Evolutionary conservation across 352 stramenopile species (phyloP).

Genomic region (Pythium pectinolyticum): DNA sequence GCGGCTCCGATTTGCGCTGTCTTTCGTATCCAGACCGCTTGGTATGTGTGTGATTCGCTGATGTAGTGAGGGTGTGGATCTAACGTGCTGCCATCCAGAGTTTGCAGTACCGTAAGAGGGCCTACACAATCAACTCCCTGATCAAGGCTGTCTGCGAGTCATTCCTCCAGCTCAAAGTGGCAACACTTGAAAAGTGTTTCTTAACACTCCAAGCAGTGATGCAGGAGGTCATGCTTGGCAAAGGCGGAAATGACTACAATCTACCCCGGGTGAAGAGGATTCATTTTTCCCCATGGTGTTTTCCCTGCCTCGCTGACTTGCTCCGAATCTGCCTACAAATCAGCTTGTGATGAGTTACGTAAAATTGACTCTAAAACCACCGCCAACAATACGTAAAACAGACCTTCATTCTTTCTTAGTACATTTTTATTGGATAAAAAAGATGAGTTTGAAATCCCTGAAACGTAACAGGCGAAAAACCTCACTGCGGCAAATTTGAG

Average conservation of each 20-base stretch:
- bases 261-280: slow-evolving; percentile 5
- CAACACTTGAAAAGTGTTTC: slow-evolving; percentile 29
- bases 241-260: slow-evolving; percentile 25
- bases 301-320: slow-evolving; percentile 9
- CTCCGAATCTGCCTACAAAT: no score
- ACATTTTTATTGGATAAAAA: no score
- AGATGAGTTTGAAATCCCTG: no score
- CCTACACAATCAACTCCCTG: slow-evolving; percentile 3
- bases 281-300: slow-evolving; percentile 11
- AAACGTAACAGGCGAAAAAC: no score
- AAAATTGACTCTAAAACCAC: no score
- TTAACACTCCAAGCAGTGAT: slow-evolving; percentile 25
- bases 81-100: slow-evolving; percentile 28
- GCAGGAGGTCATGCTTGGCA: slow-evolving; percentile 19
- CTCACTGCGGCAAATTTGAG: no score
- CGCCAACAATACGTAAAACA: no score
- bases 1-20: slow-evolving; percentile 1
- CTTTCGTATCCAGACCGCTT: slow-evolving; percentile 5
- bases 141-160: slow-evolving; percentile 17
- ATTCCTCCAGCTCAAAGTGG: slow-evolving; percentile 10
- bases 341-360: no score
- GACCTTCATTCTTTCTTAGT: no score
- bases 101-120: slow-evolving; percentile 20
- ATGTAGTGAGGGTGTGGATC: slow-evolving; percentile 25
- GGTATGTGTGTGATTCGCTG: not conserved